These are phyloP conservation scores for Eucalyptus regnans DNA, from an alignment of 345 rosid species.

Conservation along the genomic window DNA sequence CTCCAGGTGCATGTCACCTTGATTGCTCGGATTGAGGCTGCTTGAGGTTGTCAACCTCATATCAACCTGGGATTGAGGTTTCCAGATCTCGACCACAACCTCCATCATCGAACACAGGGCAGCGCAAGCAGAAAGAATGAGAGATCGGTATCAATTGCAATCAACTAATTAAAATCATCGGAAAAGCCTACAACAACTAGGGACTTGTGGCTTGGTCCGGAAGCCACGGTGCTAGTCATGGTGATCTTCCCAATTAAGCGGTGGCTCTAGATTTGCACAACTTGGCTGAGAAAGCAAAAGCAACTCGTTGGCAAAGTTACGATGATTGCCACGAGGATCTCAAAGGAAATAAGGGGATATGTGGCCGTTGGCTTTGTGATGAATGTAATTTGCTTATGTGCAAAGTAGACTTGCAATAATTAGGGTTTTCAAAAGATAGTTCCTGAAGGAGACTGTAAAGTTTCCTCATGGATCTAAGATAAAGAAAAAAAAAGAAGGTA, in stretches of 20 bases:
- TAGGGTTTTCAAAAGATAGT: neutral
- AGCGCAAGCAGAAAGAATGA: no score
- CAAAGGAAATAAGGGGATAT: neutral
- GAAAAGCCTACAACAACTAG: neutral
- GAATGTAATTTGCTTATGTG: neutral
- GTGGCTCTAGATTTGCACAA: neutral
- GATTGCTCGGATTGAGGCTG: neutral
- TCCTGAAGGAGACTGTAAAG: neutral
- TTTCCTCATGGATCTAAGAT: neutral
- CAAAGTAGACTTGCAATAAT: neutral
- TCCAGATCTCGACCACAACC: neutral
- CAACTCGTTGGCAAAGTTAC: neutral
- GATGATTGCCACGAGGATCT: neutral
- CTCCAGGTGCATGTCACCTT: neutral
- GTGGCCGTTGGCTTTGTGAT: neutral
- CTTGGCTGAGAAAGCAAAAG: neutral
- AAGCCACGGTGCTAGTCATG: no score
- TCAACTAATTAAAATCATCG: neutral
- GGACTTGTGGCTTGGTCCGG: neutral
- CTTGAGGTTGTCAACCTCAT: neutral
- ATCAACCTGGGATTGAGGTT: neutral
- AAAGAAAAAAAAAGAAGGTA: accelerated
- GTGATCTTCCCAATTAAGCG: no score
- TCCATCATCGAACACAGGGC: no score
- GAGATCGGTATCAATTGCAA: neutral